phyloP scores from a whole-genome alignment of 1,284 basidiomycete species.

The Uromyces viciae-fabae region DNA sequence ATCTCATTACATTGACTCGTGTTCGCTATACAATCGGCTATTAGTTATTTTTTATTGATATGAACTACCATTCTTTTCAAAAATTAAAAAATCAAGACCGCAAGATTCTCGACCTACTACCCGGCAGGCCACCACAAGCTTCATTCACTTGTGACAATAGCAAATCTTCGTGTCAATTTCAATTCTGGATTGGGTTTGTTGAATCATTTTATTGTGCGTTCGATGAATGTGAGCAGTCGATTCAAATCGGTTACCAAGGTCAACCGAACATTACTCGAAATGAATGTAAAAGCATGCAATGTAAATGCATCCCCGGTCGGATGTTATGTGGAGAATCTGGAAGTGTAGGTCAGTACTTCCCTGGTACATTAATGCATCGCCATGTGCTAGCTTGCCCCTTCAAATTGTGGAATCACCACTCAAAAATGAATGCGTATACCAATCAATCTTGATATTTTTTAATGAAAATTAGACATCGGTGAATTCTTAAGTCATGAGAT shows the following conservation, averaged over 20 bases:
- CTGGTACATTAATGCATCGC: not conserved
- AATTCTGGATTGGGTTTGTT: constrained; percentile 91
- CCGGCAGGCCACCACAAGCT: constrained; percentile 82
- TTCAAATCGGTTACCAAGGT: constrained; percentile 61
- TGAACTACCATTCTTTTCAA: not conserved
- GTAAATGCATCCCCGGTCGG: constrained; percentile 81
- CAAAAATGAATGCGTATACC: not conserved
- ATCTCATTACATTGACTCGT: not conserved
- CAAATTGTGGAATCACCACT: too few species aligned
- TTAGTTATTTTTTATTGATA: constrained; percentile 8
- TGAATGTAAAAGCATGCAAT: constrained; percentile 75
- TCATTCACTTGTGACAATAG: constrained; percentile 76
- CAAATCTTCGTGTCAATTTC: constrained; percentile 73
- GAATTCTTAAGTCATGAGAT: constrained; percentile 89
- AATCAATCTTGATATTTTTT: not conserved
- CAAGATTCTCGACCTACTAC: constrained; percentile 83
- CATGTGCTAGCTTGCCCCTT: too few species aligned
- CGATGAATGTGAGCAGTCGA: constrained; percentile 62
- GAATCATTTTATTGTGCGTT: constrained; percentile 95
- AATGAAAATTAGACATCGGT: constrained; percentile 67
- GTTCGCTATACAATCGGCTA: not conserved
- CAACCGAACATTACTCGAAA: constrained; percentile 69
- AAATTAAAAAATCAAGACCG: constrained; percentile 61
- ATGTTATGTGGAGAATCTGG: constrained; percentile 96
- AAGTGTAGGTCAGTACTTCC: constrained; percentile 71